A percentile compares a stretch with the other conserved stretches of the same genome.
These are phyloP conservation scores for Adansonia grandidieri DNA, from an alignment of 441 rosid genomes.

Conservation along the genomic window DNA sequence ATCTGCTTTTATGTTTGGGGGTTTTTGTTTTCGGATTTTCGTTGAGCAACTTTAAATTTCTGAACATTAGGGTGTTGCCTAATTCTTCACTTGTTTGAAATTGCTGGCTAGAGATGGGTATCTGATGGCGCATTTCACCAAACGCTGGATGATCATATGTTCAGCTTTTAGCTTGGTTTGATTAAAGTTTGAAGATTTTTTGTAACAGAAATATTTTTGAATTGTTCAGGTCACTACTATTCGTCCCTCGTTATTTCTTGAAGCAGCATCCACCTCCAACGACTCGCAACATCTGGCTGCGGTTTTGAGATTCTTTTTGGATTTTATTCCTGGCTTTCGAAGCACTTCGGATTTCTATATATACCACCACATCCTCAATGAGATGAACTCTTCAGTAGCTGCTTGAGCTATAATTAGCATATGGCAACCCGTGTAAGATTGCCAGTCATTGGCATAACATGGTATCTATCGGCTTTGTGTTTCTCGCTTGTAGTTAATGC, in stretches of 20 bases:
- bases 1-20: not conserved
- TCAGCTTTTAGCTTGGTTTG: constrained; percentile 20
- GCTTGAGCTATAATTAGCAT: constrained; percentile 30
- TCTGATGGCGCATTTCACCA: constrained; percentile 18
- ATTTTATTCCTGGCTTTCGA: constrained; percentile 71
- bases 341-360: constrained; percentile 62
- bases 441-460: not conserved
- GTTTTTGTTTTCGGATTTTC: not conserved
- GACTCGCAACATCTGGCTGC: constrained; percentile 81
- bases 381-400: constrained; percentile 50
- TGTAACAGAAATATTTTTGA: constrained; percentile 12
- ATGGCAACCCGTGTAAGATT: not conserved
- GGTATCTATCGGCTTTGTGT: no score
- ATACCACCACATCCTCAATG: constrained; percentile 61
- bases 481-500: no score
- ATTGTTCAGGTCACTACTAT: constrained; percentile 67
- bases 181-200: not conserved
- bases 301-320: constrained; percentile 84
- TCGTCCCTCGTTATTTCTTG: constrained; percentile 73
- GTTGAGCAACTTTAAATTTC: not conserved
- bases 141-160: not conserved
- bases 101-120: not conserved
- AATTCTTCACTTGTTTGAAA: constrained; percentile 17
- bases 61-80: not conserved
- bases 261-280: constrained; percentile 73